phyloP scores from a whole-genome alignment of 805 yeast genomes.

The Kodamaea kaohsiungensis region DNA sequence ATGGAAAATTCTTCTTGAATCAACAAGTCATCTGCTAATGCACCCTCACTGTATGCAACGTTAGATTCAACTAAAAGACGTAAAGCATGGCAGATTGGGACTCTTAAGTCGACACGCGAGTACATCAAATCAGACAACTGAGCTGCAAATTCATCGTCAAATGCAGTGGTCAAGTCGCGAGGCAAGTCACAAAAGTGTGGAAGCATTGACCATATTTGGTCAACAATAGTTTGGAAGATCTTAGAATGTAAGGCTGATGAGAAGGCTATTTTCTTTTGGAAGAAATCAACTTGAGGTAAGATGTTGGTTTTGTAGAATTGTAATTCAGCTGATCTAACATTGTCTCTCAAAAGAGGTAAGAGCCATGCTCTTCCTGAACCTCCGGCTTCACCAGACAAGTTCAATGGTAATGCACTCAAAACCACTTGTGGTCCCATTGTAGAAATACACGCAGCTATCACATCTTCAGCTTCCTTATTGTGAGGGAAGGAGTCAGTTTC shows the following conservation, averaged over 20 bases:
- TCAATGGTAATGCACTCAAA: conserved; percentile 72
- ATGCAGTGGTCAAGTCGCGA: conserved; percentile 61
- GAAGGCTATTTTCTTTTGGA: conserved; percentile 47
- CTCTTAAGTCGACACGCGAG: conserved; percentile 72
- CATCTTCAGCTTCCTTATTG: conserved; percentile 76
- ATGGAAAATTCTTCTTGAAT: conserved; percentile 63
- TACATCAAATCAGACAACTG: conserved; percentile 72
- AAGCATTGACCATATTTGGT: conserved; percentile 89
- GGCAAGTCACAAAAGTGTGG: conserved; percentile 92
- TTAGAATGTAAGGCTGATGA: conserved; percentile 65
- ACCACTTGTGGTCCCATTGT: conserved; percentile 88
- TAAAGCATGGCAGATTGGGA: conserved; percentile 79
- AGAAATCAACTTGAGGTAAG: conserved; percentile 62
- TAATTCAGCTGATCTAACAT: conserved; percentile 70
- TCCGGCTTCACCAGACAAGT: conserved; percentile 46
- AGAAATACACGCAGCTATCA: conserved; percentile 74
- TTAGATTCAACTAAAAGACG: conserved; percentile 78
- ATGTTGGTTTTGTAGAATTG: conserved; percentile 62
- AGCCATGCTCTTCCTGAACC: conserved; percentile 93
- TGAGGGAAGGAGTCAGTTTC: conserved; percentile 68
- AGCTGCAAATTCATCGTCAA: conserved; percentile 78
- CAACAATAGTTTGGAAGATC: conserved; percentile 80
- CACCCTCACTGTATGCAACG: conserved; percentile 60
- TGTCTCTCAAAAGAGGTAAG: conserved; percentile 86
- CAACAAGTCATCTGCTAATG: conserved; percentile 53